These are phyloP conservation scores for Eremothecium sinecaudum DNA, from an alignment of 1,139 yeast species.

Conservation along the genomic window DNA sequence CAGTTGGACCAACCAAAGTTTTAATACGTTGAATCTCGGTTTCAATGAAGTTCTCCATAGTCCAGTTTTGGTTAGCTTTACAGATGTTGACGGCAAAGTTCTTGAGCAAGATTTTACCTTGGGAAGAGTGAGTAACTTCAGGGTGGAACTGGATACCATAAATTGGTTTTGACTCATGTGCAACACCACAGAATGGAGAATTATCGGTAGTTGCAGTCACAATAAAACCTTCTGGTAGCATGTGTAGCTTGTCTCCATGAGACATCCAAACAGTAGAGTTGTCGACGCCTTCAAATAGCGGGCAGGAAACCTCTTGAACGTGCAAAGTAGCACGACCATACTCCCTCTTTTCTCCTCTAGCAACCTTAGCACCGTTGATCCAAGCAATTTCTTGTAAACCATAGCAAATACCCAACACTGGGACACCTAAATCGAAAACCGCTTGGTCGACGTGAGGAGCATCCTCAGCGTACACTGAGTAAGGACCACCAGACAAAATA, in stretches of 20 bases:
- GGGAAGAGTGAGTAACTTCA: conserved; percentile 91
- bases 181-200: conserved; percentile 93
- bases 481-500: conserved; percentile 94
- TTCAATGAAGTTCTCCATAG: conserved; percentile 94
- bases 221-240: conserved; percentile 82
- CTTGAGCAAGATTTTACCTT: conserved; percentile 77
- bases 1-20: conserved; percentile 89
- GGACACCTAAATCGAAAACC: conserved; percentile 81
- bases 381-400: conserved; percentile 99
- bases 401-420: conserved; percentile 94
- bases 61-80: conserved; percentile 84
- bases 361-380: conserved; percentile 93
- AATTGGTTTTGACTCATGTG: conserved; percentile 61
- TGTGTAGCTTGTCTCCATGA: conserved; percentile 91
- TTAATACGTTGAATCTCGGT: conserved; percentile 91
- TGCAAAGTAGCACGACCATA: conserved; percentile 92
- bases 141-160: conserved; percentile 99
- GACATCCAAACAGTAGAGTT: conserved; percentile 97
- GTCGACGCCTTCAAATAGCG: conserved; percentile 78
- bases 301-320: conserved; percentile 58
- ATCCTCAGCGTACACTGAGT: conserved; percentile 89
- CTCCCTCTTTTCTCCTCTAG: conserved; percentile 95
- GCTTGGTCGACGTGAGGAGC: conserved; percentile 98
- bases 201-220: conserved; percentile 86
- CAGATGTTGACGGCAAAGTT: conserved; percentile 93